Percentiles rank a stretch among this genome's conserved stretches.
These are phyloP conservation scores for Leccinum proliferum DNA, from an alignment of 1,284 basidiomycete species.

Conservation along the genomic window DNA sequence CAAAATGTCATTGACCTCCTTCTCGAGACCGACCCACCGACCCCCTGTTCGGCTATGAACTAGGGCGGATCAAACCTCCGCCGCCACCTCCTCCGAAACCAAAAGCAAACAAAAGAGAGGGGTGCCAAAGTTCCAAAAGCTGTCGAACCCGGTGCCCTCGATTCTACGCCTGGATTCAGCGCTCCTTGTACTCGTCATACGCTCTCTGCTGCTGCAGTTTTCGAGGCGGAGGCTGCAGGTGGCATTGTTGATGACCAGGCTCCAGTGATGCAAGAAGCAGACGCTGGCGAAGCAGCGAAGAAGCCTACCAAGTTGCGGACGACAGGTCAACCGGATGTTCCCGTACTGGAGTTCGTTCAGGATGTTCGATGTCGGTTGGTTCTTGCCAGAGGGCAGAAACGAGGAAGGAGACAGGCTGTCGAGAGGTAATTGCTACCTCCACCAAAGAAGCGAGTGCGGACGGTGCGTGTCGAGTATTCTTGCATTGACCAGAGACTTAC, in stretches of 20 bases:
- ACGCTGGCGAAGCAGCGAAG: slow-evolving; percentile 14
- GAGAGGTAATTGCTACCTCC: slow-evolving; percentile 38
- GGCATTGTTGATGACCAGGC: slow-evolving; percentile 4
- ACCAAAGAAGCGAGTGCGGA: slow-evolving; percentile 47
- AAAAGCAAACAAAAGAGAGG: slow-evolving; percentile 26
- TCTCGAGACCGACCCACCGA: slow-evolving; percentile 54
- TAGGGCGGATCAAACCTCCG: slow-evolving; percentile 55
- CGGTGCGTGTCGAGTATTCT: slow-evolving; percentile 33
- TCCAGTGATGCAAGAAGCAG: slow-evolving; percentile 7
- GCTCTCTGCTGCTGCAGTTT: slow-evolving; percentile 35
- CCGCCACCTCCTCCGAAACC: slow-evolving; percentile 37
- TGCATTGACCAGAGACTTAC: not conserved
- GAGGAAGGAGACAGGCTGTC: slow-evolving; percentile 44
- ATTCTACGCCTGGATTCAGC: slow-evolving; percentile 37
- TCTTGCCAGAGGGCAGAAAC: slow-evolving; percentile 70
- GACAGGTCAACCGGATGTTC: slow-evolving; percentile 33
- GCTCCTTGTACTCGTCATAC: slow-evolving; percentile 43
- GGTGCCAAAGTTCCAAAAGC: slow-evolving; percentile 24
- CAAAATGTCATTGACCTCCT: slow-evolving; percentile 47
- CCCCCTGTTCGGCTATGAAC: slow-evolving; percentile 61
- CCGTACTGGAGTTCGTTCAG: slow-evolving; percentile 70
- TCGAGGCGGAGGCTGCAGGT: slow-evolving; percentile 33
- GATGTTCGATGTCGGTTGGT: slow-evolving; percentile 87
- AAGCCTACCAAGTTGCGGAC: slow-evolving; percentile 16
- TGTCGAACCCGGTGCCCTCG: slow-evolving; percentile 30